Base-by-base conservation (phyloP, 2,329 filamentous ascomycete species). In the Fusarium sterilihyphosum region DNA sequence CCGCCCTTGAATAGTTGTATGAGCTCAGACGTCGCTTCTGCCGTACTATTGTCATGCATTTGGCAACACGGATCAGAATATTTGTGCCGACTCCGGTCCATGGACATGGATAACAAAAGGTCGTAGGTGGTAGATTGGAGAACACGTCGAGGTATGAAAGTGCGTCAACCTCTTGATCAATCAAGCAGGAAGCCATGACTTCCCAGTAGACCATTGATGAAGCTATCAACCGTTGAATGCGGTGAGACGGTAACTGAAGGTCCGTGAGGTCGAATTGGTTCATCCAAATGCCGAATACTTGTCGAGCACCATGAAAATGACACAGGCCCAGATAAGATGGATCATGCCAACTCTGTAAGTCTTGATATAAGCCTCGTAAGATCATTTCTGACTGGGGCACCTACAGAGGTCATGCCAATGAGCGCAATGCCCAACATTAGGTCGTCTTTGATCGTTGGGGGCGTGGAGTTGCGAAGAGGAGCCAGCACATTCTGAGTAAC, bases 131-230 rank as follows among this genome's bases (percentile, higher is more conserved):
- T 11, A 54, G 46, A 24, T 16, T 17, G 12, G 52, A 37, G 17
- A 74, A 68, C 2, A 35, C n/a, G 17, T 71, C 63, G 4, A 76
- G 61, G 29, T 76, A 68, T 5, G 68, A 73, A 7, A 74, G 9
- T 2, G 47, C 50, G 7, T 52, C 41, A 7, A 50, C 43, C 3
- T 68, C 41, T 31, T 74, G 73, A 20, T 76, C 73, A 8, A 73
- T n/a, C 0, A 76, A 24, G 17, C 71, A 76, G 0, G 74, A 65
- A 3, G 41, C 47, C 71, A 76, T 67, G 11, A 65, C 65, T 24
- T 76, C 73, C 73, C 68, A 76, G 29, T 74, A 76, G 1, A 76
- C 44, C 65, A 76, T 74, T 0, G 65, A 76, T 3, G 73, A 74
- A 4, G 59, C 31, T 5, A 76, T 41, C 6, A 76, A 53, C 1